These are phyloP conservation scores for Neoascochyta sp. DNA, from an alignment of 2,329 filamentous ascomycete genomes.

Conservation along the genomic window DNA sequence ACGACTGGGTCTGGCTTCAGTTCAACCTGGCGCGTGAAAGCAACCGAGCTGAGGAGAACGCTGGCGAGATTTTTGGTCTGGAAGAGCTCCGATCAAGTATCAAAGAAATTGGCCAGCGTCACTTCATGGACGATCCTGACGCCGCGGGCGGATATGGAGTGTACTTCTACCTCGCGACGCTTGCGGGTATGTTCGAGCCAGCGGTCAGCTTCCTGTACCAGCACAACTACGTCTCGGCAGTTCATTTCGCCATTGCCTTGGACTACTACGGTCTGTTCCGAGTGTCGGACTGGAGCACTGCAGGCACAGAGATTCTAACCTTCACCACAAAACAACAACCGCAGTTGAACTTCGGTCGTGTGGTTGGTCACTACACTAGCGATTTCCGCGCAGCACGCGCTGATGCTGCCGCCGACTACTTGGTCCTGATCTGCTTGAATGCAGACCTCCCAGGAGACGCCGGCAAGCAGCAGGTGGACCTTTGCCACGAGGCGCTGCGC, in stretches of 20 bases:
- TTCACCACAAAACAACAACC: slow-evolving; percentile 66
- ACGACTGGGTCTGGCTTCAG: slow-evolving; percentile 66
- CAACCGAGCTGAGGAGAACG: slow-evolving; percentile 58
- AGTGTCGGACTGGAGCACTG: slow-evolving; percentile 74
- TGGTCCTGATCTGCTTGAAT: slow-evolving; percentile 87
- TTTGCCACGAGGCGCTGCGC: slow-evolving; percentile 89
- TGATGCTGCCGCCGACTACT: slow-evolving; percentile 87
- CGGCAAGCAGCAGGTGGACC: slow-evolving; percentile 70
- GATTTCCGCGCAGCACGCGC: slow-evolving; percentile 92
- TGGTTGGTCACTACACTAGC: slow-evolving; percentile 91
- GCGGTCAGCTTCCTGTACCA: slow-evolving; percentile 87
- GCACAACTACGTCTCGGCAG: slow-evolving; percentile 87
- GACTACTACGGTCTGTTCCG: slow-evolving; percentile 65
- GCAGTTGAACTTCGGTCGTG: slow-evolving; percentile 90
- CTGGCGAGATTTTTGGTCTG: slow-evolving; percentile 60
- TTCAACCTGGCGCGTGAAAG: slow-evolving; percentile 61
- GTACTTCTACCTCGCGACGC: slow-evolving; percentile 87
- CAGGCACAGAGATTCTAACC: slow-evolving; percentile 59
- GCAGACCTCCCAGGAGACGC: slow-evolving; percentile 71
- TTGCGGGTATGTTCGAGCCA: slow-evolving; percentile 91
- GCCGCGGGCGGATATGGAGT: slow-evolving; percentile 78
- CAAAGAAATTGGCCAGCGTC: slow-evolving; percentile 81
- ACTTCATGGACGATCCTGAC: slow-evolving; percentile 77
- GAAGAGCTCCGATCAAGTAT: slow-evolving; percentile 75
- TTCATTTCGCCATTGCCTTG: slow-evolving; percentile 89